These are phyloP conservation scores for Pseudogymnoascus sp. DNA, from an alignment of 2,329 filamentous ascomycete genomes.

Conservation along the genomic window DNA sequence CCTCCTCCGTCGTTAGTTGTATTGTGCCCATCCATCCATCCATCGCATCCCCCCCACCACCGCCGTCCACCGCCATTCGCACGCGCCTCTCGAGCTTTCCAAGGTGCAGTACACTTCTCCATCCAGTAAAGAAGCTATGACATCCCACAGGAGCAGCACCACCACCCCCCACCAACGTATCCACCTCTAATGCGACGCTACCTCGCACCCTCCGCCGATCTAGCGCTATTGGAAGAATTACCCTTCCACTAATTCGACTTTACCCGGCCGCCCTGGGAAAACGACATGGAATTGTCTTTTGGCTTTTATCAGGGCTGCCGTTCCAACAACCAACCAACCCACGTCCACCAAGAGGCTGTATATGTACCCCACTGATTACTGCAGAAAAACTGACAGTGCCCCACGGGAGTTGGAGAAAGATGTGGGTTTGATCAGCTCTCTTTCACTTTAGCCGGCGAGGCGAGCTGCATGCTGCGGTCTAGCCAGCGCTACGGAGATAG, in stretches of 20 bases:
- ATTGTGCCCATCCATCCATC: not conserved
- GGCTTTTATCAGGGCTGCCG: not conserved
- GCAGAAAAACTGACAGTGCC: not conserved
- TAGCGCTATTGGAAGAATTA: slow-evolving; percentile 3
- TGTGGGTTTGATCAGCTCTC: not conserved
- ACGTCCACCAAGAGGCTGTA: not conserved
- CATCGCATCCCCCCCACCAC: not conserved
- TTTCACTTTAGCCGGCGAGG: not conserved
- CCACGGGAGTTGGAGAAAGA: slow-evolving; percentile 7
- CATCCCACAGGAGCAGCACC: not conserved
- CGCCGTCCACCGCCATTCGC: not conserved
- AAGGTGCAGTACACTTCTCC: not conserved
- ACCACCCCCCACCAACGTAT: not conserved
- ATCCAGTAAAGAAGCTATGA: slow-evolving; percentile 7
- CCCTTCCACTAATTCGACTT: not conserved
- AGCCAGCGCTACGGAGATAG: not conserved
- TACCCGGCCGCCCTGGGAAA: not conserved
- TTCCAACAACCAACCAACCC: not conserved
- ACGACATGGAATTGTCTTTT: not conserved
- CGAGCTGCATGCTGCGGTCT: not conserved
- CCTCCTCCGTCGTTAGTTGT: not conserved
- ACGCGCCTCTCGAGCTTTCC: not conserved
- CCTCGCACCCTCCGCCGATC: not conserved
- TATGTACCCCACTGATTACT: slow-evolving; percentile 3
- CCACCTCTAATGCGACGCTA: slow-evolving; percentile 3